Evolutionary conservation across 2,329 filamentous ascomycete genomes (phyloP).

Genomic region (Venturia nashicola): DNA sequence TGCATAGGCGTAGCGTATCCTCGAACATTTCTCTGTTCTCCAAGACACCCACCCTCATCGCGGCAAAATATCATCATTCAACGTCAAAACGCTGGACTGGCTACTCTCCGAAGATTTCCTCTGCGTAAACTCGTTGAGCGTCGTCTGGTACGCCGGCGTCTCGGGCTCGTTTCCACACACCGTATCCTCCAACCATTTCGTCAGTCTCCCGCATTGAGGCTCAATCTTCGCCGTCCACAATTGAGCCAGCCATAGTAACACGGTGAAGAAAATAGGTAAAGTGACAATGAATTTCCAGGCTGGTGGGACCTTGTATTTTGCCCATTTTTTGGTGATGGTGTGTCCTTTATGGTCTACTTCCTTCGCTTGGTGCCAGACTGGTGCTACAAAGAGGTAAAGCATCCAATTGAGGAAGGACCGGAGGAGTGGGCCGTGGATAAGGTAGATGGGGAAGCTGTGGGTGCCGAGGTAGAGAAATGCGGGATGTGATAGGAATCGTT

Average conservation of each 20-base stretch:
- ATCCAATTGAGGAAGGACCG: constrained; percentile 40
- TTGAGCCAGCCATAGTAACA: constrained; percentile 2
- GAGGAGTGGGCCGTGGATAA: constrained; percentile 41
- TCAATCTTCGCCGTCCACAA: constrained; percentile 9
- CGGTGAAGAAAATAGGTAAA: background rate
- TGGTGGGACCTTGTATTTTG: background rate
- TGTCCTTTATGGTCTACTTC: constrained; percentile 16
- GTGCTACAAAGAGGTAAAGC: constrained; percentile 38
- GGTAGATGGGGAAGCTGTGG: constrained; percentile 44
- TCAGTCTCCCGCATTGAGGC: constrained; percentile 6
- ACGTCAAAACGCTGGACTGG: background rate
- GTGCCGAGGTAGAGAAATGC: constrained; percentile 42
- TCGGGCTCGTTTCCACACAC: background rate
- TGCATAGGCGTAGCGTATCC: too few relatives aligned
- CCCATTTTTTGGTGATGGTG: background rate
- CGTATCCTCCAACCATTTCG: constrained; percentile 9
- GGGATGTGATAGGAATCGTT: constrained; percentile 37
- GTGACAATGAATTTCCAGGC: background rate
- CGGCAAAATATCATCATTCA: background rate
- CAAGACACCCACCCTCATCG: background rate
- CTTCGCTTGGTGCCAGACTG: constrained; percentile 26
- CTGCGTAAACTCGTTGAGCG: background rate
- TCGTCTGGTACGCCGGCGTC: background rate
- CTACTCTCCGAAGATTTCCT: background rate
- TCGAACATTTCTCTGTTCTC: too few relatives aligned